A percentile compares a stretch with the other conserved stretches of the same genome.
These are phyloP conservation scores for Choanephora cucurbitarum DNA, from an alignment of 371 early-diverging fungal genomes.

Conservation along the genomic window DNA sequence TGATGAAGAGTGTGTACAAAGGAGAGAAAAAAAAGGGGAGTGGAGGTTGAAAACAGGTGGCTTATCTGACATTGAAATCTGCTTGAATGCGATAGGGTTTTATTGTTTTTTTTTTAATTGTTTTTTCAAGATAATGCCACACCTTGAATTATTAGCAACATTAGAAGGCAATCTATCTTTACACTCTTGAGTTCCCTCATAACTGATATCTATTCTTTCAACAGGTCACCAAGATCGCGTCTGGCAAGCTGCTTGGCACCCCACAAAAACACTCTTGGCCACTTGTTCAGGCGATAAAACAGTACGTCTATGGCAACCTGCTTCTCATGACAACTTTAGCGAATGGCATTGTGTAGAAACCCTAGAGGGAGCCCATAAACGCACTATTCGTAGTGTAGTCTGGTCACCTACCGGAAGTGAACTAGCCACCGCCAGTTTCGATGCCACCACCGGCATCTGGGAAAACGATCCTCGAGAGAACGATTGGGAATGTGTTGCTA, in stretches of 20 bases:
- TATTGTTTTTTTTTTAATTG: neutral
- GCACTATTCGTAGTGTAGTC: conserved; percentile 88
- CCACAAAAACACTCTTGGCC: conserved; percentile 70
- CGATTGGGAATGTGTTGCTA: conserved; percentile 90
- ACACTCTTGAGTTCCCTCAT: no score
- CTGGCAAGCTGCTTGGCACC: conserved; percentile 93
- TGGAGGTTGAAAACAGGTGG: conserved; percentile 7
- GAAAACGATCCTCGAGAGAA: conserved; percentile 55
- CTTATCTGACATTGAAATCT: conserved; percentile 16
- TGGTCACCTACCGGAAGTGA: conserved; percentile 79
- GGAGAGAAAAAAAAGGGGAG: no score
- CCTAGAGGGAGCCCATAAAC: conserved; percentile 85
- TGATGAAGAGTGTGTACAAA: no score
- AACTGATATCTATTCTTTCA: neutral
- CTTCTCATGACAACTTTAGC: conserved; percentile 37
- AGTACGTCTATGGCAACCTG: conserved; percentile 80
- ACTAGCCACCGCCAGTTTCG: conserved; percentile 92
- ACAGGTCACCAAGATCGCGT: conserved; percentile 88
- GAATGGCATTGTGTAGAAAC: conserved; percentile 78
- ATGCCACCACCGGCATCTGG: conserved; percentile 93
- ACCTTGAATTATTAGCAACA: conserved; percentile 42
- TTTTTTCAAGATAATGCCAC: conserved; percentile 32
- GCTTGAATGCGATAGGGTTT: conserved; percentile 1
- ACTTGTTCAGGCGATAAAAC: conserved; percentile 89
- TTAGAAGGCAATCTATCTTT: conserved; percentile 41